These are phyloP conservation scores for Solanum pinnatisectum DNA, from an alignment of 257 asterid species.

Conservation along the genomic window DNA sequence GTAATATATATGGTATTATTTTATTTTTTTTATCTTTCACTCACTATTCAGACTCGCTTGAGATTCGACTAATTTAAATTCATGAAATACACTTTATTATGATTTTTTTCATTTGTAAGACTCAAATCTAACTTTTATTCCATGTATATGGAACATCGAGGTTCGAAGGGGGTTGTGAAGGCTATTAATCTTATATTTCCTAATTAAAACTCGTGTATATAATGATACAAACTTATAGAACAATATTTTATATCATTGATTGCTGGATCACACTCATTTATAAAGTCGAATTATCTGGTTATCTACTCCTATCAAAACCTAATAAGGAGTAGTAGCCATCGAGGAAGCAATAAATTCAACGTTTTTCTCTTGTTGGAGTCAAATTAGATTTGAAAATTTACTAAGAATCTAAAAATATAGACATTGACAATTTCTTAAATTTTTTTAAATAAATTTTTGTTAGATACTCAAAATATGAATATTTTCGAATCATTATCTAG, in stretches of 20 bases:
- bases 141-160: fast-evolving
- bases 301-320: background rate
- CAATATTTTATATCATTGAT: background rate
- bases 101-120: background rate
- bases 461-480: background rate
- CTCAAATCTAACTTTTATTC: background rate
- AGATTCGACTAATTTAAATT: no score
- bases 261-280: background rate
- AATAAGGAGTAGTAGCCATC: background rate
- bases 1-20: background rate
- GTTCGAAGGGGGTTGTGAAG: background rate
- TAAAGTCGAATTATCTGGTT: background rate
- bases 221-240: background rate
- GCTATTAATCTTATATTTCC: background rate
- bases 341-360: background rate
- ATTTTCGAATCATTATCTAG: background rate
- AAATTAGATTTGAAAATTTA: background rate
- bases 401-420: background rate
- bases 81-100: no score
- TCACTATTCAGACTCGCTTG: fast-evolving
- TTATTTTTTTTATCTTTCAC: background rate
- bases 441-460: background rate
- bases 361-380: background rate
- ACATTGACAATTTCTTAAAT: background rate
- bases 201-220: no score